Percentiles rank a stretch among this genome's conserved stretches.
phyloP scores from a whole-genome alignment of 148 eudicot genomes.

The Rheum nobile region DNA sequence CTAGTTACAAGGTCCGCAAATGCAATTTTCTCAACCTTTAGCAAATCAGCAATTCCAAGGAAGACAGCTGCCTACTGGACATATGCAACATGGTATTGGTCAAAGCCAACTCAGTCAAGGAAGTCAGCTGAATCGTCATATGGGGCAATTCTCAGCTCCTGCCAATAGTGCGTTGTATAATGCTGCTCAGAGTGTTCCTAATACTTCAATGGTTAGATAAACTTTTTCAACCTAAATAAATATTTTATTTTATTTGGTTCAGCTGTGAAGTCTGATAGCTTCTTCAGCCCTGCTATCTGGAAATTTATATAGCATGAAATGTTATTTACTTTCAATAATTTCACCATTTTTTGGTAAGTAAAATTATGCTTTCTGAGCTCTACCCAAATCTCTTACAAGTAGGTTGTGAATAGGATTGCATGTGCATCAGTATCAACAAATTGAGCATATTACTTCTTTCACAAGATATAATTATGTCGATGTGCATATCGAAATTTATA shows the following conservation, averaged over 20 bases:
- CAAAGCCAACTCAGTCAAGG: constrained; percentile 87
- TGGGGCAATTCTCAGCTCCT: constrained; percentile 74
- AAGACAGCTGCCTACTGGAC: constrained; percentile 73
- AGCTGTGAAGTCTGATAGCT: background rate
- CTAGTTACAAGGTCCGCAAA: constrained; percentile 75
- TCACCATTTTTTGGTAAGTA: background rate
- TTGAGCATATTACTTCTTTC: background rate
- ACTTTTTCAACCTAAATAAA: background rate
- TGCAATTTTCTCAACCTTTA: constrained; percentile 82
- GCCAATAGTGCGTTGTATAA: constrained; percentile 93
- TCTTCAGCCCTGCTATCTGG: background rate
- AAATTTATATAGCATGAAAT: background rate
- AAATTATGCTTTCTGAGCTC: background rate
- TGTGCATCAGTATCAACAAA: background rate
- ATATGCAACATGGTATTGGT: constrained; percentile 68
- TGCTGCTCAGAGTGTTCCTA: constrained; percentile 83
- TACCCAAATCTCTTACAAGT: background rate
- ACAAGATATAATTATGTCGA: background rate
- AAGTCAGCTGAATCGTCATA: constrained; percentile 89
- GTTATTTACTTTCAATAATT: background rate
- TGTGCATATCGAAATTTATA: background rate
- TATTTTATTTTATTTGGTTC: background rate
- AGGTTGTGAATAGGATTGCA: background rate
- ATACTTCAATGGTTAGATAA: constrained; percentile 64
- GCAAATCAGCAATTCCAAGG: constrained; percentile 72